A percentile compares a stretch with the other conserved stretches of the same genome.
phyloP scores from a whole-genome alignment of 75 land plant species.

The Adiantum capillusveneris region DNA sequence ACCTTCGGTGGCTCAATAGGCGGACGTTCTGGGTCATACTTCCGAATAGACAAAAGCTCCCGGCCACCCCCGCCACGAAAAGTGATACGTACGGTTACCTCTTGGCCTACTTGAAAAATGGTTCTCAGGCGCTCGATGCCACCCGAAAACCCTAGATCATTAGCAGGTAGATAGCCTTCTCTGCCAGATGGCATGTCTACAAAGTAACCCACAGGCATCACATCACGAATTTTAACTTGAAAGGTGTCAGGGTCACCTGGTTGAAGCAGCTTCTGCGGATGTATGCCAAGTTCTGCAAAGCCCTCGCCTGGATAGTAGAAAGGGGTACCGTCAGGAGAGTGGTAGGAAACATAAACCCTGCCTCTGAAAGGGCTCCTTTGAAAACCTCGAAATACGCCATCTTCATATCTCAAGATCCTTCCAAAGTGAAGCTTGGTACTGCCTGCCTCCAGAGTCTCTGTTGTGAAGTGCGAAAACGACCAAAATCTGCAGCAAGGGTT shows the following conservation, averaged over 20 bases:
- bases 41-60: conserved; percentile 4
- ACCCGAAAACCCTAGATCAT: conserved; percentile 3
- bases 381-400: too few species aligned
- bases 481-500: too few species aligned
- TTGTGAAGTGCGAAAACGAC: too few species aligned
- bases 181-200: conserved; percentile 7
- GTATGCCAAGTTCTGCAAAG: conserved; percentile 4
- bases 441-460: too few species aligned
- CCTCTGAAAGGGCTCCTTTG: background rate
- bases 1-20: conserved; percentile 4
- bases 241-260: conserved; percentile 5
- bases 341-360: background rate
- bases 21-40: conserved; percentile 2
- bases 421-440: too few species aligned
- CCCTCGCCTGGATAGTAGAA: conserved; percentile 8
- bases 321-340: conserved; percentile 1
- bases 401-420: too few species aligned
- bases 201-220: conserved; percentile 8
- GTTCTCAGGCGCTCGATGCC: conserved; percentile 4
- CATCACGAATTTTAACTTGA: conserved; percentile 1
- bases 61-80: conserved; percentile 1
- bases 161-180: conserved; percentile 8
- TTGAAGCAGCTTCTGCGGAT: conserved; percentile 4
- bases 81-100: conserved; percentile 4
- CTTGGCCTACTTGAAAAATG: conserved; percentile 7